phyloP scores from a whole-genome alignment of 2,329 filamentous ascomycete genomes.

The Colletotrichum lindemuthianum region DNA sequence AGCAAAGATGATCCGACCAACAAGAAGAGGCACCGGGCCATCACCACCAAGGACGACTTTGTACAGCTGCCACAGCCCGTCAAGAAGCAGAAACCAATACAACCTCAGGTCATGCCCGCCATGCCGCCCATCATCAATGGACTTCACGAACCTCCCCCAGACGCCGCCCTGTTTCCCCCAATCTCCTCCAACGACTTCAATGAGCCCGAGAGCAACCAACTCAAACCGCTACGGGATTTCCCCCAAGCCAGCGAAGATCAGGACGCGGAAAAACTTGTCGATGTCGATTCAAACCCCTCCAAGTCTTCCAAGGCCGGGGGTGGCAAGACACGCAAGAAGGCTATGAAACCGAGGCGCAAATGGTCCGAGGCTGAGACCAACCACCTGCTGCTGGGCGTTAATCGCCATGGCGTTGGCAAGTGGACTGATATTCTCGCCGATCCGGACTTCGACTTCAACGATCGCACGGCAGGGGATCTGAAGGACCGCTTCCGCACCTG shows the following conservation, averaged over 20 bases:
- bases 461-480: conserved; percentile 69
- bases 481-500: conserved; percentile 75
- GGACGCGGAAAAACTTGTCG: conserved; percentile 40
- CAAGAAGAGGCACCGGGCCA: conserved; percentile 64
- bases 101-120: conserved; percentile 56
- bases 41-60: conserved; percentile 67
- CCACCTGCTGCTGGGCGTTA: conserved; percentile 68
- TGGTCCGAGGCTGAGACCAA: conserved; percentile 75
- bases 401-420: conserved; percentile 70
- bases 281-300: conserved; percentile 42
- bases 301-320: conserved; percentile 36
- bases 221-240: conserved; percentile 55
- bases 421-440: conserved; percentile 74
- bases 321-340: conserved; percentile 61
- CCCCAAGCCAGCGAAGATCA: conserved; percentile 45
- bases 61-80: conserved; percentile 71
- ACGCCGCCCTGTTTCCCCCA: conserved; percentile 70
- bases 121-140: conserved; percentile 74
- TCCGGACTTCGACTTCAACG: conserved; percentile 68
- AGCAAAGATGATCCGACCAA: conserved; percentile 55
- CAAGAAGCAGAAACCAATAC: conserved; percentile 71
- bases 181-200: conserved; percentile 68
- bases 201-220: conserved; percentile 55
- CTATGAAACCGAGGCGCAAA: conserved; percentile 67
- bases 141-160: conserved; percentile 69